These are phyloP conservation scores for Metroxylon sagu DNA, from an alignment of 176 grass and related monocot genomes.

Conservation along the genomic window DNA sequence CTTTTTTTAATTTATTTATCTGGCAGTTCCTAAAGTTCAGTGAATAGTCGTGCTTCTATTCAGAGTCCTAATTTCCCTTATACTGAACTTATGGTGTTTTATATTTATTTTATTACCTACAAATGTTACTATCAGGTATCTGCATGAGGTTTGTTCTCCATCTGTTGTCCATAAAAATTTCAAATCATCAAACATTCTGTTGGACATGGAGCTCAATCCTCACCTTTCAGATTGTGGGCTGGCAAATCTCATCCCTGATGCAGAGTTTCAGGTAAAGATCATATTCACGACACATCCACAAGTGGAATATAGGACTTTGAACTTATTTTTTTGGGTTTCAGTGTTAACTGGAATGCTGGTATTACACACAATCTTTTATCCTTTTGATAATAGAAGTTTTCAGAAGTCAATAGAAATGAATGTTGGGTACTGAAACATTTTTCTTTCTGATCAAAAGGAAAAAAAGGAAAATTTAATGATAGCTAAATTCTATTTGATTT, in stretches of 20 bases:
- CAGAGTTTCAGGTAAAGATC: constrained; percentile 57
- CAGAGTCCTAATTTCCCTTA: not conserved
- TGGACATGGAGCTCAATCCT: constrained; percentile 73
- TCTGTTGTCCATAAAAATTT: constrained; percentile 80
- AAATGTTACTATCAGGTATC: constrained; percentile 47
- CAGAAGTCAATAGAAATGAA: too few relatives aligned
- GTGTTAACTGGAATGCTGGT: too few relatives aligned
- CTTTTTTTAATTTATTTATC: too few relatives aligned
- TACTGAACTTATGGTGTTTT: not conserved
- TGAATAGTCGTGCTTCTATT: too few relatives aligned
- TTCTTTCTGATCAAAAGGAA: too few relatives aligned
- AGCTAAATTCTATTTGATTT: too few relatives aligned
- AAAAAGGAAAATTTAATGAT: too few relatives aligned
- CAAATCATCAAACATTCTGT: constrained; percentile 89
- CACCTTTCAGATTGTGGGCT: constrained; percentile 76
- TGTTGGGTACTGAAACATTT: too few relatives aligned
- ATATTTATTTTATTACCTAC: not conserved
- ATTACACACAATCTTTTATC: too few relatives aligned
- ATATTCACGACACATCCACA: too few relatives aligned
- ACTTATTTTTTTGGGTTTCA: not conserved
- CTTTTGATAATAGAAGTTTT: too few relatives aligned
- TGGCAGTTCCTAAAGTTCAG: too few relatives aligned
- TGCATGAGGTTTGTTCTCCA: constrained; percentile 75
- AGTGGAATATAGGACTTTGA: not conserved
- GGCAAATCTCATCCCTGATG: constrained; percentile 48